Conservation (phyloP, 2,329 filamentous ascomycete genomes). For the Calycina herbarum region DNA sequence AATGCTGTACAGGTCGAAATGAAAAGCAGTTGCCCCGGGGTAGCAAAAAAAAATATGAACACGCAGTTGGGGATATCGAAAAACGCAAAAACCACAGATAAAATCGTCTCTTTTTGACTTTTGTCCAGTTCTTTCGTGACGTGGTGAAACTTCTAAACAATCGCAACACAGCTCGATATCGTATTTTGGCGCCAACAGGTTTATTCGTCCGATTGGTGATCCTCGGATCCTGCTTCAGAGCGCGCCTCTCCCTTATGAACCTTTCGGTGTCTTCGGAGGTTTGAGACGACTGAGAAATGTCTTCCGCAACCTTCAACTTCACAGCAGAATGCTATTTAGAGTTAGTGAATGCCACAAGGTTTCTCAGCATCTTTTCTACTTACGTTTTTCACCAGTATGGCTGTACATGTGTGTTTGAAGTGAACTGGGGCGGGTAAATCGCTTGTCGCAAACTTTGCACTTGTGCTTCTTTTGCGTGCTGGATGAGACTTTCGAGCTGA, state of each 20-base stretch:
- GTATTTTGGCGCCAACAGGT: background rate
- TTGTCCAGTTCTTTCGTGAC: conserved; percentile 13
- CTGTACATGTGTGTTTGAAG: conserved; percentile 98
- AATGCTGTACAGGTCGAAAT: conserved; percentile 13
- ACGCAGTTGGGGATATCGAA: conserved; percentile 26
- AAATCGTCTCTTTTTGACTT: conserved; percentile 9
- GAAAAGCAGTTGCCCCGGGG: conserved; percentile 8
- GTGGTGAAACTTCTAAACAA: conserved; percentile 9
- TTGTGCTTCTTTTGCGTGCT: conserved; percentile 99
- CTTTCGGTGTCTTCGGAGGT: conserved; percentile 90
- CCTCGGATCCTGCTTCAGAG: conserved; percentile 64
- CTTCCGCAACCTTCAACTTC: conserved; percentile 93
- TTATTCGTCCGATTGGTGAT: conserved; percentile 54
- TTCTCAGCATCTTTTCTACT: conserved; percentile 40
- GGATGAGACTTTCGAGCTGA: conserved; percentile 93
- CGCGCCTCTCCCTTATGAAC: conserved; percentile 80
- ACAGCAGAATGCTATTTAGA: conserved; percentile 76
- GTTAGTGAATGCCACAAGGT: conserved; percentile 24
- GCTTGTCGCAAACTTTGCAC: conserved; percentile 98
- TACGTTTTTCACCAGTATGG: conserved; percentile 97
- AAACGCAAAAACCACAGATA: conserved; percentile 11
- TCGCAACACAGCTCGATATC: background rate
- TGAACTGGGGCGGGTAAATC: conserved; percentile 91
- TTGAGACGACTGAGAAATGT: conserved; percentile 96
- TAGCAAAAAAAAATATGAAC: conserved; percentile 21